Evolutionary conservation across 2,329 filamentous ascomycete genomes (phyloP), one percentile per base, ranked within the genome.

Genomic region (Sordariomycetes sp.): DNA sequence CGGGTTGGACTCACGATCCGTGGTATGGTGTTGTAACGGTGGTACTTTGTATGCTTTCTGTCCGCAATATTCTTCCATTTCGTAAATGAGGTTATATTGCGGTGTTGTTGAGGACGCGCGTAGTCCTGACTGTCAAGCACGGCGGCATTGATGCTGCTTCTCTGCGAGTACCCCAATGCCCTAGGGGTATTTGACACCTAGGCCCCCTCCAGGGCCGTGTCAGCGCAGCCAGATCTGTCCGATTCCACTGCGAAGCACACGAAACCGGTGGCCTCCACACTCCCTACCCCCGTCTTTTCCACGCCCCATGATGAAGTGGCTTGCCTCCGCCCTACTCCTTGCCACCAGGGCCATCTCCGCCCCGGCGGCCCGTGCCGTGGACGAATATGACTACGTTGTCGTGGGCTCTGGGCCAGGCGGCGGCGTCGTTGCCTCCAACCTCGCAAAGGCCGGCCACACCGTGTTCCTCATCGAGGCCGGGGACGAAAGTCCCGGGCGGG

Each of bases 401-500:
- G 76, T 84, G 40, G 81, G 81, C 5, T 81, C 78, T 14, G 80
- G 80, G 2, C 73, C 80, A 2, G 80, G 80, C 35, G 80, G 80
- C 53, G 79, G 75, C 32, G 79, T 80, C 3, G 67, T 83, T 3
- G 79, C 81, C 6, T 76, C 78, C 52, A 74, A 79, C 53, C 76
- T 85, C 48, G 81, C 81, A 16, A 71, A 77, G 22, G 79, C 78
- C 11, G 81, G 81, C 51, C 75, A 79, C 68, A 79, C 74, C 60
- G 79, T 80, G 5, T 73, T 84, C n/a, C 71, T 84, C 2, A 74
- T 85, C 28, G 81, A 85, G 61, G 81, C 80, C 20, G 81, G 81
- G 53, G 77, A 79, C 52, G 80, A 84, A 62, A 66, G 68, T 46
- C 40, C 68, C 12, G 60, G 66, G 20, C 60, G 66, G 18, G 57